These are phyloP conservation scores for Mollisia scopiformis DNA, from an alignment of 2,329 filamentous ascomycete genomes.

Conservation along the genomic window DNA sequence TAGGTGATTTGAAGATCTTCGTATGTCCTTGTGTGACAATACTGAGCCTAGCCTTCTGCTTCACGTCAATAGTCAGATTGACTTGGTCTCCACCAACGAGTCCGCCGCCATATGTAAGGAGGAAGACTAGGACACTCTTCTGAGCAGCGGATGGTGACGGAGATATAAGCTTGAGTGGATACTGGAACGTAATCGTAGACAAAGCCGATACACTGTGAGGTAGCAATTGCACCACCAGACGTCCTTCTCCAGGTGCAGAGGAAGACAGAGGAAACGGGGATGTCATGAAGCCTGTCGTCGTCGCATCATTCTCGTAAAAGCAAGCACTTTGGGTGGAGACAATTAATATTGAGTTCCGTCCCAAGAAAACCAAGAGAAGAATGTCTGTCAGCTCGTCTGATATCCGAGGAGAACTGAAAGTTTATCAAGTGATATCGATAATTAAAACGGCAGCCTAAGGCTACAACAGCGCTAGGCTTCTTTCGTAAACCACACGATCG, in stretches of 20 bases:
- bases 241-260: slow-evolving; percentile 76
- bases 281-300: slow-evolving; percentile 17
- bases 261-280: slow-evolving; percentile 61
- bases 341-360: too few relatives aligned
- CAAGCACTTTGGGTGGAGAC: not conserved
- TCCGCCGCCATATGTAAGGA: slow-evolving; percentile 93
- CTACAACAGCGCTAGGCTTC: slow-evolving; percentile 6
- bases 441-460: too few relatives aligned
- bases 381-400: not conserved
- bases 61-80: slow-evolving; percentile 69
- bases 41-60: slow-evolving; percentile 65
- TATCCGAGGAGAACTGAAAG: not conserved
- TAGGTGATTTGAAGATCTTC: slow-evolving; percentile 87
- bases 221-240: slow-evolving; percentile 72
- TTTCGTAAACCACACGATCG: not conserved
- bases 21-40: slow-evolving; percentile 80
- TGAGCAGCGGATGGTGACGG: slow-evolving; percentile 68
- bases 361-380: not conserved
- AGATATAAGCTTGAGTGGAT: slow-evolving; percentile 91
- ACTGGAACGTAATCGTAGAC: slow-evolving; percentile 81
- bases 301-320: not conserved
- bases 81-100: slow-evolving; percentile 87
- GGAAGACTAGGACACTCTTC: slow-evolving; percentile 77
- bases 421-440: not conserved
- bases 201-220: slow-evolving; percentile 74